These are phyloP conservation scores for Omphalea diandra DNA, from an alignment of 441 rosid species.

Conservation along the genomic window DNA sequence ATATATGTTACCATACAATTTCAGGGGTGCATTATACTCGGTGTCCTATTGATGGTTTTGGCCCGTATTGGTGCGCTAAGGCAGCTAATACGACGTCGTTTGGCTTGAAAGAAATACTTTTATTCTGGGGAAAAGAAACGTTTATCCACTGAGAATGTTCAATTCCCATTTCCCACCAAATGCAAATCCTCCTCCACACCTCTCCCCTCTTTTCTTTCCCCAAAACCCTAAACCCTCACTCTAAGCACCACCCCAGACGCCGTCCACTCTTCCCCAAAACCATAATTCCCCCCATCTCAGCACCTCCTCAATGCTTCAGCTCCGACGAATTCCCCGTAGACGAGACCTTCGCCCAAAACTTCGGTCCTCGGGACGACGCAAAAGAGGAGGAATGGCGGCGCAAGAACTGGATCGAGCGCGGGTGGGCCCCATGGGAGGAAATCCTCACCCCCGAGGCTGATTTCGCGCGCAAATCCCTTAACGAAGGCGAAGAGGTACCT, in stretches of 20 bases:
- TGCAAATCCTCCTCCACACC: constrained; percentile 62
- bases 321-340: no score
- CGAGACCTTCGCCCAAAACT: constrained; percentile 36
- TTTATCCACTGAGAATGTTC: constrained; percentile 17
- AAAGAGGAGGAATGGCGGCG: no score
- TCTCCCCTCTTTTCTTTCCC: constrained; percentile 38
- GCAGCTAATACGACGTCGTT: no score
- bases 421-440: no score
- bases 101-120: no score
- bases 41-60: constrained; percentile 49
- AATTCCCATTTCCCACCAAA: constrained; percentile 24
- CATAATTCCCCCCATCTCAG: neutral
- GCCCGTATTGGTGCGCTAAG: constrained; percentile 72
- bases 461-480: constrained; percentile 53
- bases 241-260: constrained; percentile 22
- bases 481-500: constrained; percentile 82
- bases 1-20: neutral
- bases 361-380: constrained; percentile 24
- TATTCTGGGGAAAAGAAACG: no score
- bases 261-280: constrained; percentile 22
- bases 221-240: constrained; percentile 38
- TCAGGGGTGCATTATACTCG: constrained; percentile 66
- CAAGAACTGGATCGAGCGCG: no score
- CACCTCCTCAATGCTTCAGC: no score
- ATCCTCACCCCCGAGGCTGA: no score